Percentiles rank a stretch among this genome's conserved stretches.
Evolutionary conservation across 495 filamentous ascomycete species (phyloP).

Genomic region (Chaetomidium leptoderma): DNA sequence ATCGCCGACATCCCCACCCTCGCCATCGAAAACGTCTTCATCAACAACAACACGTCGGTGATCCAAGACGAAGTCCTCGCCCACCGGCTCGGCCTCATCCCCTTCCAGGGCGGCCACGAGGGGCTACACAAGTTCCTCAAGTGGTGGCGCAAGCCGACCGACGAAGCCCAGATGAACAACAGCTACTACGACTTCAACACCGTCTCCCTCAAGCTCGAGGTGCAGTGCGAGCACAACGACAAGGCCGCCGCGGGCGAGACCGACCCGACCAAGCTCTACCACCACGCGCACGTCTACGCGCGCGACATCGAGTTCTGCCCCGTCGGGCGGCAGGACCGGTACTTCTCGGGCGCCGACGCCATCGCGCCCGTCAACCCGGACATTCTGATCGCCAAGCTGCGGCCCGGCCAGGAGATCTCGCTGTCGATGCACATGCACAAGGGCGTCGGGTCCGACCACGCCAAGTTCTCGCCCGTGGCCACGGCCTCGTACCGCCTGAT

Average conservation of each 20-base stretch:
- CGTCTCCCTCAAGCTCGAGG: conserved; percentile 63
- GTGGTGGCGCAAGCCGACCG: conserved; percentile 58
- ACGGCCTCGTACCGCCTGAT: conserved; percentile 88
- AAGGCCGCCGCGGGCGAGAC: conserved; percentile 63
- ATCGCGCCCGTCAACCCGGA: conserved; percentile 80
- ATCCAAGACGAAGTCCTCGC: conserved; percentile 96
- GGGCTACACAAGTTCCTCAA: conserved; percentile 70
- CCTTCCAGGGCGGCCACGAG: conserved; percentile 70
- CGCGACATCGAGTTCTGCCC: conserved; percentile 70
- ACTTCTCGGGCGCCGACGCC: conserved; percentile 60
- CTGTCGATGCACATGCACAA: conserved; percentile 85
- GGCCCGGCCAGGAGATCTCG: conserved; percentile 82
- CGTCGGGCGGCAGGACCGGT: conserved; percentile 64
- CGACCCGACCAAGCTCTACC: conserved; percentile 78
- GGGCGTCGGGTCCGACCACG: conserved; percentile 90
- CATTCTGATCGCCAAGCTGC: conserved; percentile 90
- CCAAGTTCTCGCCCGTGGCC: conserved; percentile 96
- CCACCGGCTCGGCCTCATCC: conserved; percentile 82
- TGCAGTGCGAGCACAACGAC: conserved; percentile 71
- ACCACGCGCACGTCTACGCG: conserved; percentile 84
- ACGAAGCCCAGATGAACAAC: conserved; percentile 26
- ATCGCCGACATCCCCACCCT: conserved; percentile 92
- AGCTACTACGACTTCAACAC: conserved; percentile 74
- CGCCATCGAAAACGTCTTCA: conserved; percentile 87
- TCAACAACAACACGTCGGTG: conserved; percentile 91